Conservation (phyloP, 192 early-diverging fungal species). For the Backusella psychrophila region DNA sequence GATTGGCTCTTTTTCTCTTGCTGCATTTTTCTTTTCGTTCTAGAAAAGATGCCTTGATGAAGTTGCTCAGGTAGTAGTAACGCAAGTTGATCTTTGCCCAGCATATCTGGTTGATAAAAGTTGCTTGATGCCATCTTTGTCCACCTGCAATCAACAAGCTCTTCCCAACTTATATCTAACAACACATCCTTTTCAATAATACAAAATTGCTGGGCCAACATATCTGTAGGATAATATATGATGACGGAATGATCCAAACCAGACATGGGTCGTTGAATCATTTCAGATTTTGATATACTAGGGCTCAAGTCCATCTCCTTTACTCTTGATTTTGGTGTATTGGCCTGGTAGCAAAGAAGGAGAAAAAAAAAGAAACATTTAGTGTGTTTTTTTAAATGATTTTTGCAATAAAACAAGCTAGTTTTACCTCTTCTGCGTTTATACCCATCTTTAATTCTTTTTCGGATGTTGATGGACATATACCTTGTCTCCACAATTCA, state of each 20-base stretch:
- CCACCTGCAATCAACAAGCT: slow-evolving; percentile 51
- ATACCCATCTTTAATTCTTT: not conserved
- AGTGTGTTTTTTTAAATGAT: not conserved
- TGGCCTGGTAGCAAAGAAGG: not conserved
- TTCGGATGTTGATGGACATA: not conserved
- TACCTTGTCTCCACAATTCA: not conserved
- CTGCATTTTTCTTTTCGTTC: not conserved
- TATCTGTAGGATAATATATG: not conserved
- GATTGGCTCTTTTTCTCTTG: not conserved
- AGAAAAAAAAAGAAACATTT: not conserved
- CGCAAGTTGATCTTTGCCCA: not conserved
- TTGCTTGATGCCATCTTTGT: slow-evolving; percentile 38
- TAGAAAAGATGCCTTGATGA: not conserved
- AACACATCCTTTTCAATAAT: slow-evolving; percentile 51
- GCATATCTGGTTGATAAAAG: not conserved
- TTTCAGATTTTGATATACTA: not conserved
- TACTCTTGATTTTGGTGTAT: not conserved
- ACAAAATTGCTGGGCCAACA: slow-evolving; percentile 58
- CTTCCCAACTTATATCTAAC: slow-evolving; percentile 50
- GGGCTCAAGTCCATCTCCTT: not conserved
- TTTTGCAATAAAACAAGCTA: not conserved
- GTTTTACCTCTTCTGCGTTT: not conserved
- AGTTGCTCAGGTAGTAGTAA: not conserved
- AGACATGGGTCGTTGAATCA: not conserved
- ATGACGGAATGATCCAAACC: not conserved